These are phyloP conservation scores for Xylaria sp. DNA, from an alignment of 2,329 filamentous ascomycete genomes.

Conservation along the genomic window DNA sequence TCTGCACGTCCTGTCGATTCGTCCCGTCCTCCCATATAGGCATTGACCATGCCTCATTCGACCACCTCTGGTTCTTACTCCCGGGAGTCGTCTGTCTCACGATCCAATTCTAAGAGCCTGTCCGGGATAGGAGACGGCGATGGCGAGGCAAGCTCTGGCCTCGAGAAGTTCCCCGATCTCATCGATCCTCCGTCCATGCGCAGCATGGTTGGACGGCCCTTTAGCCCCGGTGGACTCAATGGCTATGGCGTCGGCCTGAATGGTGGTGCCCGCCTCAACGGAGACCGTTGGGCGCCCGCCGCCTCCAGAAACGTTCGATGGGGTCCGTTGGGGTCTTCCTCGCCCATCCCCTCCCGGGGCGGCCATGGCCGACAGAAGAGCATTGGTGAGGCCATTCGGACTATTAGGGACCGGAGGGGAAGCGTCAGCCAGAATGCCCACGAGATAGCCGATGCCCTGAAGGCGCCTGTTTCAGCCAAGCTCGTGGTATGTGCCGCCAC, in stretches of 20 bases:
- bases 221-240: conserved; percentile 45
- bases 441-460: conserved; percentile 90
- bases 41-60: conserved; percentile 48
- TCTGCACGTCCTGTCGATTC: conserved; percentile 27
- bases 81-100: conserved; percentile 47
- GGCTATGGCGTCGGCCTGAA: conserved; percentile 48
- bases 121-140: conserved; percentile 38
- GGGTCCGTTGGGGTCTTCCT: conserved; percentile 42
- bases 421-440: conserved; percentile 94
- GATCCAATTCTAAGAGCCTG: conserved; percentile 43
- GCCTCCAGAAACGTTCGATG: conserved; percentile 46
- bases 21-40: conserved; percentile 30
- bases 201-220: conserved; percentile 41
- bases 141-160: conserved; percentile 43
- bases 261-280: conserved; percentile 44
- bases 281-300: conserved; percentile 49
- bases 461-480: conserved; percentile 87
- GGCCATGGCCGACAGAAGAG: conserved; percentile 75
- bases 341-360: conserved; percentile 42
- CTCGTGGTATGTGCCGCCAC: conserved; percentile 74
- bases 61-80: conserved; percentile 47
- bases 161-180: conserved; percentile 51
- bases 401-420: conserved; percentile 80
- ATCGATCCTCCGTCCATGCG: conserved; percentile 49
- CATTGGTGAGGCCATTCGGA: conserved; percentile 86